A percentile compares a stretch with the other conserved stretches of the same genome.
These are phyloP conservation scores for Eucalyptus albens DNA, from an alignment of 345 rosid species.

Conservation along the genomic window DNA sequence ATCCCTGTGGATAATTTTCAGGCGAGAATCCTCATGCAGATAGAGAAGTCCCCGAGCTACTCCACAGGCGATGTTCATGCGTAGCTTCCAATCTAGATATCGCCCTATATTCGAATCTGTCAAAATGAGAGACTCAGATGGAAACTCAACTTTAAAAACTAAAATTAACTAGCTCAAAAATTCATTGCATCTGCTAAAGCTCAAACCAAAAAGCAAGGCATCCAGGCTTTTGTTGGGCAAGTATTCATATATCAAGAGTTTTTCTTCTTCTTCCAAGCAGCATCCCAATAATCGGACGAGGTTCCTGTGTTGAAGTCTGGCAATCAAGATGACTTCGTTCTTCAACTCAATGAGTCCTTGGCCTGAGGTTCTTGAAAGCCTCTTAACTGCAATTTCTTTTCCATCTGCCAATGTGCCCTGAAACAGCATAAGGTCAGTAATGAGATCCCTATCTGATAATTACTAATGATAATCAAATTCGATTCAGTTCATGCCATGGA, in stretches of 20 bases:
- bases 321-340: constrained; percentile 5
- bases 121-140: not conserved
- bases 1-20: constrained; percentile 16
- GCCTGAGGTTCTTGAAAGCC: constrained; percentile 5
- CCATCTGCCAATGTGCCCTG: constrained; percentile 4
- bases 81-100: constrained; percentile 10
- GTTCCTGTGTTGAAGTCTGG: constrained; percentile 4
- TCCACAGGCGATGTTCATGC: constrained; percentile 18
- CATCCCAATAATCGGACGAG: constrained; percentile 6
- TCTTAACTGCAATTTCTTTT: constrained; percentile 9
- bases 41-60: constrained; percentile 21
- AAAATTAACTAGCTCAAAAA: not conserved
- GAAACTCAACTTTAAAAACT: not conserved
- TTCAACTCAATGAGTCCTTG: constrained; percentile 5
- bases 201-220: not conserved
- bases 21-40: constrained; percentile 30
- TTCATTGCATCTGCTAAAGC: not conserved
- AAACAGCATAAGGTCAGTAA: not conserved
- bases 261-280: not conserved
- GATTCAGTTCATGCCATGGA: not conserved
- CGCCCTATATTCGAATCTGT: not conserved
- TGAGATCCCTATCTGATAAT: not conserved
- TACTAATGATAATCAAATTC: not conserved
- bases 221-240: constrained; percentile 4
- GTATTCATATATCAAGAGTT: not conserved